Percentiles rank a stretch among this genome's conserved stretches.
These are phyloP conservation scores for Auricularia sp. DNA, from an alignment of 768 basidiomycete genomes.

Conservation along the genomic window DNA sequence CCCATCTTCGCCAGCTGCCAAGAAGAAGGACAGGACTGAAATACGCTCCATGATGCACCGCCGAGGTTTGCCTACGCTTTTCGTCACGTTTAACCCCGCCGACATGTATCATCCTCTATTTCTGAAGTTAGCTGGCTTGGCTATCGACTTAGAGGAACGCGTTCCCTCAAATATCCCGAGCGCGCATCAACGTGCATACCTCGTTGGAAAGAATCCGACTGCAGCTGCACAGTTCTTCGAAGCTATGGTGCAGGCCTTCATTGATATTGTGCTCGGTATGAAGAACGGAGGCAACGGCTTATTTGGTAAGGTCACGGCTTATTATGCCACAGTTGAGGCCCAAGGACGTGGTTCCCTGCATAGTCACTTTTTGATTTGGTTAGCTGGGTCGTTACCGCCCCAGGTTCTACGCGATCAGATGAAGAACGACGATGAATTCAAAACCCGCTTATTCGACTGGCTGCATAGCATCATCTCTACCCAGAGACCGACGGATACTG, in stretches of 20 bases:
- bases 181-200: not conserved
- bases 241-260: not conserved
- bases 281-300: not conserved
- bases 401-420: slow-evolving; percentile 5
- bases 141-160: not conserved
- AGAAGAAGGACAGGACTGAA: not conserved
- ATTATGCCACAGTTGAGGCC: slow-evolving; percentile 5
- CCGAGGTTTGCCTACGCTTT: not conserved
- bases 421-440: not conserved
- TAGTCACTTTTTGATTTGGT: slow-evolving; percentile 3
- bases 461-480: not conserved
- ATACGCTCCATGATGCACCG: not conserved
- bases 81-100: not conserved
- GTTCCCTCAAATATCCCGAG: not conserved
- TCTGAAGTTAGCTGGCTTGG: not conserved
- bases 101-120: not conserved
- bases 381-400: not conserved
- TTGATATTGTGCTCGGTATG: not conserved
- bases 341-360: slow-evolving; percentile 5
- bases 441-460: not conserved
- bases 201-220: not conserved
- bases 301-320: not conserved
- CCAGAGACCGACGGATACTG: not conserved
- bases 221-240: not conserved
- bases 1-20: not conserved